These are phyloP conservation scores for Arthromyces matolae DNA, from an alignment of 768 basidiomycete genomes.

Conservation along the genomic window DNA sequence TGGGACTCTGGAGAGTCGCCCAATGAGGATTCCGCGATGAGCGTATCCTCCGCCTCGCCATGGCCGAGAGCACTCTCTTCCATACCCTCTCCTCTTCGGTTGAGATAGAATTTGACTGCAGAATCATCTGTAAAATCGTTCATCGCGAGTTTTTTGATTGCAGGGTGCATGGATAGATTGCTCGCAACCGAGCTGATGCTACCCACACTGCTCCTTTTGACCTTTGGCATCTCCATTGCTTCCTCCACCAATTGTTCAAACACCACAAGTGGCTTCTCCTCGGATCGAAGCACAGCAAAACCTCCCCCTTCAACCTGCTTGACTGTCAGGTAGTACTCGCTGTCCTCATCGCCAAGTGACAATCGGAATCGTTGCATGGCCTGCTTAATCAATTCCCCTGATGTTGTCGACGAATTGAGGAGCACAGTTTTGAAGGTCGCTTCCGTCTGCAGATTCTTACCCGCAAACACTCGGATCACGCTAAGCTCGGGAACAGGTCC, in stretches of 20 bases:
- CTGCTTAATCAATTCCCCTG: constrained; percentile 82
- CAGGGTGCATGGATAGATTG: constrained; percentile 91
- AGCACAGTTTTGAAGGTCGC: constrained; percentile 98
- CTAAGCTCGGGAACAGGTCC: constrained; percentile 78
- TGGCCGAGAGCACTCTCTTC: constrained; percentile 40
- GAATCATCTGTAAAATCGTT: constrained; percentile 98
- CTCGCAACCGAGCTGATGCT: constrained; percentile 93
- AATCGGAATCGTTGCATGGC: constrained; percentile 93
- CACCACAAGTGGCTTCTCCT: constrained; percentile 82
- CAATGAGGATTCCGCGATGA: constrained; percentile 37
- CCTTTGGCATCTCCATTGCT: constrained; percentile 77
- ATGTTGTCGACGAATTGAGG: constrained; percentile 81
- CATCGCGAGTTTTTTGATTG: constrained; percentile 91
- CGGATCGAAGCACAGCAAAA: constrained; percentile 64
- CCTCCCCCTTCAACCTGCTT: constrained; percentile 91
- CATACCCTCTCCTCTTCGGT: constrained; percentile 47
- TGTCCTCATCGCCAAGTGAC: constrained; percentile 53
- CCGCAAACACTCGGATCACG: constrained; percentile 95
- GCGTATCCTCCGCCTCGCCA: constrained; percentile 37
- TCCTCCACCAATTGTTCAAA: constrained; percentile 85
- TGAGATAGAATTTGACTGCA: constrained; percentile 93
- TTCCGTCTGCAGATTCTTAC: constrained; percentile 84
- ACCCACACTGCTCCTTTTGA: constrained; percentile 90
- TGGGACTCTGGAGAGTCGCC: constrained; percentile 22
- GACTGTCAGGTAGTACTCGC: constrained; percentile 84